Percentiles rank a stretch among this genome's conserved stretches.
These are phyloP conservation scores for Wickerhamomyces sydowiorum DNA, from an alignment of 805 yeast species.

Conservation along the genomic window DNA sequence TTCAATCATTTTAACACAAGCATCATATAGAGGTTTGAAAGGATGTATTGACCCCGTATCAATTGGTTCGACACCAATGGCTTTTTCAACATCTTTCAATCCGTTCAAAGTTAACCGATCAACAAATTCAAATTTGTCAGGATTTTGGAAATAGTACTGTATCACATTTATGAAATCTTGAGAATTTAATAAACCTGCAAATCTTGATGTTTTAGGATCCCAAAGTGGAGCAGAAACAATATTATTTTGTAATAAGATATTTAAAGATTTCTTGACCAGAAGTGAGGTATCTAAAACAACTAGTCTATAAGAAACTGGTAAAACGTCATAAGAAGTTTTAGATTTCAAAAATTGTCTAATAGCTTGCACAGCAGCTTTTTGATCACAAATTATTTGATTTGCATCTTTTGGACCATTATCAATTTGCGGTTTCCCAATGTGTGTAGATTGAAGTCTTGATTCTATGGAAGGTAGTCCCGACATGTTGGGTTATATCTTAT, in stretches of 20 bases:
- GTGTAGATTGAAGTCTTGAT: constrained; percentile 19
- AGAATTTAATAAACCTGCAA: constrained; percentile 91
- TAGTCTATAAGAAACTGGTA: constrained; percentile 90
- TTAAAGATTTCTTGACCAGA: constrained; percentile 83
- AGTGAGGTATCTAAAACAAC: constrained; percentile 91
- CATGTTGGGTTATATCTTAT: constrained; percentile 3
- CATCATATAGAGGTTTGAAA: constrained; percentile 81
- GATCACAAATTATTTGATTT: constrained; percentile 25
- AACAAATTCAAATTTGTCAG: constrained; percentile 82
- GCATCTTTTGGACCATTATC: constrained; percentile 2
- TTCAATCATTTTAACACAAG: constrained; percentile 86
- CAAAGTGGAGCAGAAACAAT: constrained; percentile 96
- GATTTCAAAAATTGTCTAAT: constrained; percentile 80
- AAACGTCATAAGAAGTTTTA: constrained; percentile 92
- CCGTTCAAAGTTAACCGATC: constrained; percentile 84
- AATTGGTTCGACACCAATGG: constrained; percentile 78
- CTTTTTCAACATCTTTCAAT: constrained; percentile 77
- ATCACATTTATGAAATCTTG: constrained; percentile 92
- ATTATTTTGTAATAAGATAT: constrained; percentile 84
- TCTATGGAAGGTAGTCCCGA: constrained; percentile 18
- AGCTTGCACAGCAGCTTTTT: constrained; percentile 70
- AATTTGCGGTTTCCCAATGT: constrained; percentile 5
- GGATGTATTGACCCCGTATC: constrained; percentile 91
- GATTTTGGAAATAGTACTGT: constrained; percentile 85
- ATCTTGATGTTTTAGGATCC: constrained; percentile 83